Conservation (phyloP, 768 basidiomycete species). For the Trametes cinnabarina region DNA sequence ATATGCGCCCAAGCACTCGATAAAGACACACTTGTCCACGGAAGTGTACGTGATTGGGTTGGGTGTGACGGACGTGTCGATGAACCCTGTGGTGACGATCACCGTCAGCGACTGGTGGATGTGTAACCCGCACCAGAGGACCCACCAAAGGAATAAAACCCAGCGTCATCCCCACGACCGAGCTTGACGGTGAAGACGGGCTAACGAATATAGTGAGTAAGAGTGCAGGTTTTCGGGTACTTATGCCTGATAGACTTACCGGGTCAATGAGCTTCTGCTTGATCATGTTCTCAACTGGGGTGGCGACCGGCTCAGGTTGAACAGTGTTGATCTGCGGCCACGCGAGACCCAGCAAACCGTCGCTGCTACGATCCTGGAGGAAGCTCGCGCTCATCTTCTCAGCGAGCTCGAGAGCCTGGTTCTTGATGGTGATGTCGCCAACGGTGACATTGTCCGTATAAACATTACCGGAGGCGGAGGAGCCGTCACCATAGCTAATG, state of each 20-base stretch:
- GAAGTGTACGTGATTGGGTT: conserved; percentile 29
- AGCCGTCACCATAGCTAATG: conserved; percentile 43
- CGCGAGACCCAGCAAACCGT: conserved; percentile 39
- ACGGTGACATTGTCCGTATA: conserved; percentile 40
- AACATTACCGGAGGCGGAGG: conserved; percentile 35
- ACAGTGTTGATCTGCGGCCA: conserved; percentile 41
- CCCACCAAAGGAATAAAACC: conserved; percentile 41
- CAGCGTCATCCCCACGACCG: conserved; percentile 34
- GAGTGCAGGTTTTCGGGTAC: too few species aligned
- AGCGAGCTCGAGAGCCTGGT: conserved; percentile 39
- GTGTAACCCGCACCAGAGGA: neutral
- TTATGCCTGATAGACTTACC: neutral
- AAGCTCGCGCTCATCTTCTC: conserved; percentile 35
- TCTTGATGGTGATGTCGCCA: conserved; percentile 33
- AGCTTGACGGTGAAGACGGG: conserved; percentile 39
- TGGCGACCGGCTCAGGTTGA: conserved; percentile 33
- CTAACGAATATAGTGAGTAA: conserved; percentile 1
- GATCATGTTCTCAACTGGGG: conserved; percentile 41
- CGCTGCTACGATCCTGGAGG: conserved; percentile 34
- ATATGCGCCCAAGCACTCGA: neutral
- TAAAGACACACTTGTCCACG: conserved; percentile 25
- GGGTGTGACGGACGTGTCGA: conserved; percentile 33
- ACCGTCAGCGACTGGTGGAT: neutral
- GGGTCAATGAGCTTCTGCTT: conserved; percentile 31
- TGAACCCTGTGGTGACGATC: conserved; percentile 23